Conservation (phyloP, 2,329 filamentous ascomycete species). For the Thelonectria rubi region DNA sequence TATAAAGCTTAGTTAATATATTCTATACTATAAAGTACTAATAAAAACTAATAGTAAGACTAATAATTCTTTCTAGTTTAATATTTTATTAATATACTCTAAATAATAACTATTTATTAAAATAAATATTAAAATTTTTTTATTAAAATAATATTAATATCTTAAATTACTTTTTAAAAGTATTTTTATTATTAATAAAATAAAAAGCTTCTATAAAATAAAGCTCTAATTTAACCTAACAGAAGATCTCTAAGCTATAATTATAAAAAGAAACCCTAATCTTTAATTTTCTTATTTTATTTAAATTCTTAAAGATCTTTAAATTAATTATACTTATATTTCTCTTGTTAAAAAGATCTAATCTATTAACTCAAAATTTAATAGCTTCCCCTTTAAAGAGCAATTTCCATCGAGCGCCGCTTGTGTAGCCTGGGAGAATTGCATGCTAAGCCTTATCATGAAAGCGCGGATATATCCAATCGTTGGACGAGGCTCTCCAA, state of each 20-base stretch:
- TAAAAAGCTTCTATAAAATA: constrained; percentile 17
- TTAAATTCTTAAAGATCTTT: too few relatives aligned
- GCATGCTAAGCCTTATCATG: constrained; percentile 2
- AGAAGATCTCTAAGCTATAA: constrained; percentile 20
- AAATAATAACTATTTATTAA: constrained; percentile 20
- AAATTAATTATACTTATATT: too few relatives aligned
- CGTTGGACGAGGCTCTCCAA: background rate
- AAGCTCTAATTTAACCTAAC: constrained; percentile 9
- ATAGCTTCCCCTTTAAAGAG: too few relatives aligned
- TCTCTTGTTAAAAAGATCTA: too few relatives aligned
- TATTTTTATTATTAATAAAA: constrained; percentile 16
- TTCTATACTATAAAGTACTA: too few relatives aligned
- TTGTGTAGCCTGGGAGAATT: background rate
- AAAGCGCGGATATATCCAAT: background rate
- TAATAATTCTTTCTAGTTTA: too few relatives aligned
- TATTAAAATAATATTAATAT: constrained; percentile 20
- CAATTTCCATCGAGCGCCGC: constrained; percentile 2
- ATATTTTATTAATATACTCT: background rate
- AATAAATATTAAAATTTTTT: constrained; percentile 16
- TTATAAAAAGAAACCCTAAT: constrained; percentile 14
- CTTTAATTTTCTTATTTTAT: constrained; percentile 12
- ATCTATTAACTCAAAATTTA: too few relatives aligned
- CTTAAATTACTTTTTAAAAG: constrained; percentile 16
- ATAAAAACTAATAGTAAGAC: too few relatives aligned
- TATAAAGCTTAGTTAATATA: too few relatives aligned